phyloP scores from a whole-genome alignment of 352 stramenopile genomes.

The Pythium brachiatum region DNA sequence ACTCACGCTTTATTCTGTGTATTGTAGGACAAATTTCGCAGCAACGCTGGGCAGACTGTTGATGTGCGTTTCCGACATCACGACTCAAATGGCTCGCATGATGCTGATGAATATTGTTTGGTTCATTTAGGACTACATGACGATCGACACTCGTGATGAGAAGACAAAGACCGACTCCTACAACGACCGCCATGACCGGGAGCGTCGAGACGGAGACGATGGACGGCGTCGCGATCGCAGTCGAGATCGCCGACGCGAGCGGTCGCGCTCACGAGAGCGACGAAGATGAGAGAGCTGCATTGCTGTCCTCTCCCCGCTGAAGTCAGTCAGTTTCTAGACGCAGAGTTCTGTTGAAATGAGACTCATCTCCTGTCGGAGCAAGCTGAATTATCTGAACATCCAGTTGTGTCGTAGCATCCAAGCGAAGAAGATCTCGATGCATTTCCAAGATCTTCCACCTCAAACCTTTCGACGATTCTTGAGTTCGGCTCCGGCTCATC shows the following conservation, averaged over 20 bases:
- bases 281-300: slow-evolving; percentile 2
- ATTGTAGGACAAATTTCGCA: slow-evolving; percentile 69
- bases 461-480: no score
- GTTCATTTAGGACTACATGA: slow-evolving; percentile 58
- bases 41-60: slow-evolving; percentile 42
- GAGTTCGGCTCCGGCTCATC: background rate
- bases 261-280: slow-evolving; percentile 17
- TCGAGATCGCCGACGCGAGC: slow-evolving; percentile 7
- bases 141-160: slow-evolving; percentile 46
- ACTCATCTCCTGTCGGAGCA: no score
- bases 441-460: no score
- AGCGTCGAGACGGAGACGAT: background rate
- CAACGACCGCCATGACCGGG: background rate
- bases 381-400: no score
- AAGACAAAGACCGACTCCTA: background rate
- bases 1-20: background rate
- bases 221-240: background rate
- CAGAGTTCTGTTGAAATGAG: no score
- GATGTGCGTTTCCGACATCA: slow-evolving; percentile 36
- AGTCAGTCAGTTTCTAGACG: background rate
- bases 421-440: no score
- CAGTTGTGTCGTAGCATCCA: no score
- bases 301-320: no score
- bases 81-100: background rate
- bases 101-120: background rate